phyloP scores from a whole-genome alignment of 345 rosid genomes.

The Arabis alpina region DNA sequence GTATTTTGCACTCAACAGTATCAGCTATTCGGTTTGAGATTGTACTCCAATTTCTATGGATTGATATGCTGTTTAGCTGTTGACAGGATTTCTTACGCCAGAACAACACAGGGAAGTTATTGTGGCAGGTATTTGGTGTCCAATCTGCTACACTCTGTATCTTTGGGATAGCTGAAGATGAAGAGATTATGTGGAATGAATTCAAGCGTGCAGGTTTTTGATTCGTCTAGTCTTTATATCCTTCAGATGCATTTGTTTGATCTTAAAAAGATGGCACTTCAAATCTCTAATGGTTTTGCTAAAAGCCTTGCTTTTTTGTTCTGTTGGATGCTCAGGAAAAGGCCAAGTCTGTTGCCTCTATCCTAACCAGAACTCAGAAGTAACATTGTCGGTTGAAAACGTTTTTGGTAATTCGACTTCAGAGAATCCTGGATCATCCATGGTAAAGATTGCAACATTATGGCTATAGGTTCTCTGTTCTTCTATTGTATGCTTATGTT shows the following conservation, averaged over 20 bases:
- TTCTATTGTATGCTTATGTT: background rate
- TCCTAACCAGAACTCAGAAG: conserved; percentile 71
- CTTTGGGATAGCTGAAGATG: conserved; percentile 87
- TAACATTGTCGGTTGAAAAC: conserved; percentile 58
- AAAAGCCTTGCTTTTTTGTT: conserved; percentile 16
- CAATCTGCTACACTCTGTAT: conserved; percentile 82
- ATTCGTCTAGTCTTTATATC: conserved; percentile 12
- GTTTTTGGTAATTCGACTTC: conserved; percentile 49
- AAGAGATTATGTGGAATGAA: conserved; percentile 89
- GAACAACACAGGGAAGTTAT: conserved; percentile 94
- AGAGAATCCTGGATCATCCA: conserved; percentile 35
- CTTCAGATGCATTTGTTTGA: conserved; percentile 16
- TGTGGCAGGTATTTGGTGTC: conserved; percentile 90
- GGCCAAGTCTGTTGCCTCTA: conserved; percentile 83
- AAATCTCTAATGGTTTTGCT: conserved; percentile 12
- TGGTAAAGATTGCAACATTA: conserved; percentile 45
- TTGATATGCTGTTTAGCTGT: conserved; percentile 24
- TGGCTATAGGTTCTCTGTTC: conserved; percentile 15
- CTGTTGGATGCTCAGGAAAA: conserved; percentile 59
- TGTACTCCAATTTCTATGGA: background rate
- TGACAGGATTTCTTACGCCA: conserved; percentile 88
- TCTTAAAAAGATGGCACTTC: background rate
- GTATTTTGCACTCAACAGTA: conserved; percentile 6
- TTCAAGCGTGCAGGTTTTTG: conserved; percentile 71
- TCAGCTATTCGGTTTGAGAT: background rate